Evolutionary conservation across 768 basidiomycete genomes (phyloP).

Genomic region (Lactarius evosmus): DNA sequence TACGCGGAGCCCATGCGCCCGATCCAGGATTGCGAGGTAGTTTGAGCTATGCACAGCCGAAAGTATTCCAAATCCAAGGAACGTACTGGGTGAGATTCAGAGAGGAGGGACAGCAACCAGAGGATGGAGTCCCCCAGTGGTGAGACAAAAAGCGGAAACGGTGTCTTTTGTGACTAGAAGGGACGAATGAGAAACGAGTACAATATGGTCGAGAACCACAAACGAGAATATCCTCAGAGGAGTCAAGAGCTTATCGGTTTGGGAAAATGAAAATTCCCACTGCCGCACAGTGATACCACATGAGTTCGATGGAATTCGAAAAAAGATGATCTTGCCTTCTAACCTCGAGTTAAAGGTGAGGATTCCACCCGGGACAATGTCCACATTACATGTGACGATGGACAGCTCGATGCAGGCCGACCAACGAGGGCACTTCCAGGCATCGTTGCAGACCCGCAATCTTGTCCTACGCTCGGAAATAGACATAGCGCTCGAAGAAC

Average conservation of each 20-base stretch:
- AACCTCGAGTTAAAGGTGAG: background rate
- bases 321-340: slow-evolving; percentile 5
- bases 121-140: slow-evolving; percentile 15
- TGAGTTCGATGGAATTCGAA: slow-evolving; percentile 3
- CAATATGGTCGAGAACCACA: background rate
- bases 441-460: background rate
- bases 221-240: slow-evolving; percentile 14
- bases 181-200: background rate
- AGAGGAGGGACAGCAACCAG: background rate
- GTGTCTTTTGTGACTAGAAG: background rate
- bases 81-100: background rate
- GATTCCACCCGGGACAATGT: slow-evolving; percentile 6
- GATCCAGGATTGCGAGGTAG: slow-evolving; percentile 4
- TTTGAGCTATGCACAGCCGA: background rate
- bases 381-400: background rate
- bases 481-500: background rate
- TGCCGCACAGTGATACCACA: slow-evolving; percentile 7
- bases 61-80: background rate
- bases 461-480: slow-evolving; percentile 9
- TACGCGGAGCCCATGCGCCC: background rate
- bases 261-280: slow-evolving; percentile 14
- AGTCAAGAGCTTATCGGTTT: background rate
- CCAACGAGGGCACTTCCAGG: slow-evolving; percentile 5
- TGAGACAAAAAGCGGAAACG: slow-evolving; percentile 15
- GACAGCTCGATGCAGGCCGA: slow-evolving; percentile 6